Conservation (phyloP, 352 stramenopile species). For the Pythium utonaiense region DNA sequence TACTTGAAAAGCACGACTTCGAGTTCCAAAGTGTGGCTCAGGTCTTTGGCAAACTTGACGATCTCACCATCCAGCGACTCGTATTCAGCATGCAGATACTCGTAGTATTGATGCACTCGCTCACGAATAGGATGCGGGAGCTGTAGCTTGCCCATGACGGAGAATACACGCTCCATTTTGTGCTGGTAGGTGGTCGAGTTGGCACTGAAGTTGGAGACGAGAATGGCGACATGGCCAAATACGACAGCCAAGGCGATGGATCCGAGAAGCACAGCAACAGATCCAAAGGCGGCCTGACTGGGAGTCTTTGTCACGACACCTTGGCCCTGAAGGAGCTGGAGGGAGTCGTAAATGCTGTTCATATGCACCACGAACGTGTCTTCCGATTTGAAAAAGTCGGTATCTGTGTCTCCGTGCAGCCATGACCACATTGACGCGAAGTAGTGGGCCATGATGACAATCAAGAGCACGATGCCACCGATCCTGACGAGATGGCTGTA, state of each 20-base stretch:
- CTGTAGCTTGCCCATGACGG: constrained; percentile 54
- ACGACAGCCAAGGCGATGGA: constrained; percentile 60
- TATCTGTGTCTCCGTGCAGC: constrained; percentile 14
- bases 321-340: constrained; percentile 56
- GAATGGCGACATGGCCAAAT: constrained; percentile 62
- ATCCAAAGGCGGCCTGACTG: constrained; percentile 42
- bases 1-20: constrained; percentile 55
- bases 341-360: constrained; percentile 38
- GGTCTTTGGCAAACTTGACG: constrained; percentile 2
- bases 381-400: not conserved
- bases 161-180: constrained; percentile 69
- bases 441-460: constrained; percentile 49
- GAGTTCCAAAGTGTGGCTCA: not conserved
- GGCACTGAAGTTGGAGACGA: constrained; percentile 62
- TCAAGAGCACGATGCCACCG: constrained; percentile 30
- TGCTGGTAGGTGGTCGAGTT: constrained; percentile 53
- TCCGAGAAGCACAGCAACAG: constrained; percentile 42
- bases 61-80: not conserved
- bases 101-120: constrained; percentile 42
- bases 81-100: not conserved
- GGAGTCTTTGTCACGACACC: constrained; percentile 27
- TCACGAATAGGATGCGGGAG: constrained; percentile 43
- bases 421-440: constrained; percentile 45
- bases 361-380: not conserved
- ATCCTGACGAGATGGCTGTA: constrained; percentile 44